Evolutionary conservation across 306 rosid genomes (phyloP).

Genomic region (Ceratonia siliqua): DNA sequence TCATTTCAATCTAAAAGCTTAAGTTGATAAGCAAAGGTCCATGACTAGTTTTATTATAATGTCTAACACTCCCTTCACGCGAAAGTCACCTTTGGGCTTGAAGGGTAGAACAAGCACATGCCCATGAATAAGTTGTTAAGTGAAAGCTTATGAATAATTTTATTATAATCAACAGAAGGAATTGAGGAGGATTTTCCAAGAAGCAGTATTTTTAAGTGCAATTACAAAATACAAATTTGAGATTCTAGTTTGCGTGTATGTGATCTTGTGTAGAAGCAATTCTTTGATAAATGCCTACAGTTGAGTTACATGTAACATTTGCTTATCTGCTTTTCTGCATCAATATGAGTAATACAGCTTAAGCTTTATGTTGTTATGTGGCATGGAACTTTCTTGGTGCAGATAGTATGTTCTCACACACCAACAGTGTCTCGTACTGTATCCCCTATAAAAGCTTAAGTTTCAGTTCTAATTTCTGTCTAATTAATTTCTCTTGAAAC

Average conservation of each 20-base stretch:
- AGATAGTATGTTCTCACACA: not conserved
- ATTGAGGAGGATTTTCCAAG: too few species aligned
- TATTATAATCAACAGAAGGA: not conserved
- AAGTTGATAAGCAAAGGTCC: too few species aligned
- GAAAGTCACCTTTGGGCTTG: too few species aligned
- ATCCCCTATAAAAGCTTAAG: constrained; percentile 8
- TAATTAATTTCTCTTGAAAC: constrained; percentile 16
- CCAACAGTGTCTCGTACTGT: not conserved
- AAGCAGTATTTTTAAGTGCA: not conserved
- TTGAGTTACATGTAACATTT: not conserved
- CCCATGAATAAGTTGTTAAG: too few species aligned
- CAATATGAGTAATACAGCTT: not conserved
- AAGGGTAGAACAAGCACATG: too few species aligned
- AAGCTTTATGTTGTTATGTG: not conserved
- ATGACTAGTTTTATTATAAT: too few species aligned
- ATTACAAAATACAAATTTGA: not conserved
- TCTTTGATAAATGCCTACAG: not conserved
- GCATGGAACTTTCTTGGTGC: not conserved
- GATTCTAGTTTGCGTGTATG: not conserved
- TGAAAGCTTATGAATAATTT: too few species aligned
- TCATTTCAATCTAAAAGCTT: not conserved
- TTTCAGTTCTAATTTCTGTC: constrained; percentile 14
- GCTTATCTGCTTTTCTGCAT: not conserved
- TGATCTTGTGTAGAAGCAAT: not conserved
- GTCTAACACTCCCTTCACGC: too few species aligned